These are phyloP conservation scores for Lactifluus echinatus DNA, from an alignment of 768 basidiomycete species.

Conservation along the genomic window DNA sequence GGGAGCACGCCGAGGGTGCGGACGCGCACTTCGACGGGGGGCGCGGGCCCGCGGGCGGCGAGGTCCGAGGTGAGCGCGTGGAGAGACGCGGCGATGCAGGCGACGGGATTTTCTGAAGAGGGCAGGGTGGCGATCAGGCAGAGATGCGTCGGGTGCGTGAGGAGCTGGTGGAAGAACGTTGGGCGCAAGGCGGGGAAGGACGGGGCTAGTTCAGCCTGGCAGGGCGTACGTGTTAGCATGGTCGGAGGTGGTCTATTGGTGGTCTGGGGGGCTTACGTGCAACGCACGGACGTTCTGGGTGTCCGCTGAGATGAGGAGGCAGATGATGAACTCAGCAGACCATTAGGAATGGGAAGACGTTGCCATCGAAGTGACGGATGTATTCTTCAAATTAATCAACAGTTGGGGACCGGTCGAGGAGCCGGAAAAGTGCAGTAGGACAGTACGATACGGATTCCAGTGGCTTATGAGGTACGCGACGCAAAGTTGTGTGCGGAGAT, in stretches of 20 bases:
- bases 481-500: slow-evolving; percentile 1
- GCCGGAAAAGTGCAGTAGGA: neutral
- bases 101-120: slow-evolving; percentile 13
- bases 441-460: no score
- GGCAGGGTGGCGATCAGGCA: slow-evolving; percentile 12
- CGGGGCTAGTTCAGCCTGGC: slow-evolving; percentile 3
- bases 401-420: neutral
- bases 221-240: neutral
- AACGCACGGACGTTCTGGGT: slow-evolving; percentile 10
- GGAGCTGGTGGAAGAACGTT: slow-evolving; percentile 18
- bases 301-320: slow-evolving; percentile 17
- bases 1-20: slow-evolving; percentile 46
- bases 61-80: slow-evolving; percentile 23
- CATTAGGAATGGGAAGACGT: neutral
- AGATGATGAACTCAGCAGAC: slow-evolving; percentile 10
- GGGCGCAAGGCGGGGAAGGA: slow-evolving; percentile 7
- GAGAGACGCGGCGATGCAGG: slow-evolving; percentile 20
- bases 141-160: slow-evolving; percentile 15
- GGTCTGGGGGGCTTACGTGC: slow-evolving; percentile 11
- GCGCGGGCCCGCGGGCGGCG: slow-evolving; percentile 33
- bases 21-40: slow-evolving; percentile 42
- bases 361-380: neutral
- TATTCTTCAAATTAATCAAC: slow-evolving; percentile 4
- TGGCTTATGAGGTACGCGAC: neutral
- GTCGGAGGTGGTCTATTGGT: no score